Evolutionary conservation across 306 rosid species (phyloP), one percentile per base, ranked within the genome.

Genomic region (Vicia villosa): DNA sequence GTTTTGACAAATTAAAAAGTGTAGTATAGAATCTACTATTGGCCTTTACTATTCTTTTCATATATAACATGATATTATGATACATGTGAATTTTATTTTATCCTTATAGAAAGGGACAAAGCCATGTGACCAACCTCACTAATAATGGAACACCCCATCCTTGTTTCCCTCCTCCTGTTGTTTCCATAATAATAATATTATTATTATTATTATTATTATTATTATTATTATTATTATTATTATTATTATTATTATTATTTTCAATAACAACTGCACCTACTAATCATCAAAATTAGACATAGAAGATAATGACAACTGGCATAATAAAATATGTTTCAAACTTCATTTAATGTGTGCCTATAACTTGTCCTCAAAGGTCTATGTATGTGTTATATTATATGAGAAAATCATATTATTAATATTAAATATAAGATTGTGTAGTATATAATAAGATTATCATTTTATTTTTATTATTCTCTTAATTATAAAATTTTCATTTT

Each of bases 71-170:
- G 28, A 11, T 13, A 46, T 0, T n/a, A 50, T 10, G 14, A 50
- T 55, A 56, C 40, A 26, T 56, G 63, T 56, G 40, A 56, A 26
- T 56, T 56, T 26, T 56, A 56, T 56, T 26, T 56, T 26, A 56
- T 56, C 40, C 40, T 56, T 52, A 10, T 28, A 14, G 40, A 56
- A 56, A 28, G 38, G 17, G 81, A 71, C 81, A 82, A 16, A 20
- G 63, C 73, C 86, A 79, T 75, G 83, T 79, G 83, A 77, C 57
- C 77, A 66, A 63, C 77, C 69, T 62, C 67, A 38, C 80, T 2
- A 26, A 69, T 74, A 17, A 80, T 80, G 59, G 69, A 74, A 62
- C 70, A 56, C 45, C 37, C 74, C 82, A 78, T 66, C 32, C 59
- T 46, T 63, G 49, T 43, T n/a, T 66, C 24, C 9, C 51, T 49